Base-by-base conservation (phyloP, 139 green algal species). In the Coccomyxa sp. region DNA sequence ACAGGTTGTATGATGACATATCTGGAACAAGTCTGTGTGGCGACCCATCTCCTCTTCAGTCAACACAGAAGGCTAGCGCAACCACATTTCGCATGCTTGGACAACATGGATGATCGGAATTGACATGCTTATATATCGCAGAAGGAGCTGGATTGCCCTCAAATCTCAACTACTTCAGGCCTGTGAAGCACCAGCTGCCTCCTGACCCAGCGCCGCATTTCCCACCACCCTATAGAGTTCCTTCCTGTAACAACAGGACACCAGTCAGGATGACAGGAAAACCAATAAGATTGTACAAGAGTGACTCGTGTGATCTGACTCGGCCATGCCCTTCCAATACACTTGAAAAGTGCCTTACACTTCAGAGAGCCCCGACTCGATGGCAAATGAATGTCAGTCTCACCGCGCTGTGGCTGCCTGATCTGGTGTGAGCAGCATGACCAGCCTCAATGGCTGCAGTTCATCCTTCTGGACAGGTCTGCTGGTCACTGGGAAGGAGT, bases 401-500 rank as follows among this genome's bases (percentile, higher is more conserved):
- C 38, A 84, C 82, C 82, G 80, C 57, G 84, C 90, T 66, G 71
- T 30, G 23, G 79, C 67, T 57, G 89, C 79, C 79, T 87, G 77
- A 15, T 58, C 68, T 30, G 84, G 45, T 32, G 86, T 81, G 28
- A 95, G 77, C 58, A 87, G 76, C 88, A 93, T 87, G 17, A 93
- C 90, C 51, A 92, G 84, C 14, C 91, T 77, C 30, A 90, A 71
- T 15, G 87, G 90, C 71, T 84, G 76, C 74, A 93, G 86, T 63
- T 92, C 90, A 59, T 90, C 90, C 67, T 89, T 57, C 10, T 71
- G 28, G 18, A 63, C 28, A 18, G 63, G 38, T 60, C 83, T 79
- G 15, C 25, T 81, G 28, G 17, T 74, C 14, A 79, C 27, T 31
- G 90, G 88, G 84, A 97, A 96, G 17, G 88, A 90, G 87, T 90